Percentiles rank a stretch among this genome's conserved stretches.
Evolutionary conservation across 495 filamentous ascomycete genomes (phyloP).

Genomic region (Friedmanniomyces endolithicus): DNA sequence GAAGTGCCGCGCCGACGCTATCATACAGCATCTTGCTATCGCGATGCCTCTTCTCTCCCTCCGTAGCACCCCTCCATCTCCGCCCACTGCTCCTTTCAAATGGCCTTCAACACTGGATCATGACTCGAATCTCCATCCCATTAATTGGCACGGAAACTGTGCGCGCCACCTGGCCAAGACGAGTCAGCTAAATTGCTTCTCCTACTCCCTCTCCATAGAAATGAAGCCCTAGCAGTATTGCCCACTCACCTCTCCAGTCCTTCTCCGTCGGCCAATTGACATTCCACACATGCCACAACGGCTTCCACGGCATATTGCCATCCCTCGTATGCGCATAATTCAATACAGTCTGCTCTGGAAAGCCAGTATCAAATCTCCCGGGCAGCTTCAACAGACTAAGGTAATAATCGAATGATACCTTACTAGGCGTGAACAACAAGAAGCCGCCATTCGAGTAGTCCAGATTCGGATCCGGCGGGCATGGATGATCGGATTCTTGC

Average conservation of each 20-base stretch:
- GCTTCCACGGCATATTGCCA: constrained; percentile 22
- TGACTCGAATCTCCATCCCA: constrained; percentile 23
- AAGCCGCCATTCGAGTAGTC: constrained; percentile 22
- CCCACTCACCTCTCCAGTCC: constrained; percentile 15
- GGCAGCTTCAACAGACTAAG: constrained; percentile 9
- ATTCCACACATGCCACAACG: constrained; percentile 25
- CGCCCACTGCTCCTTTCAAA: constrained; percentile 21
- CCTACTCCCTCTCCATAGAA: not conserved
- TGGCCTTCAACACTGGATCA: constrained; percentile 21
- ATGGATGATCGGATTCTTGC: constrained; percentile 15
- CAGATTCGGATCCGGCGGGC: constrained; percentile 9
- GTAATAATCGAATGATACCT: constrained; percentile 20
- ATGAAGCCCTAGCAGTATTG: not conserved
- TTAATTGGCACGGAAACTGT: constrained; percentile 22
- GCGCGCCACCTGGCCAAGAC: constrained; percentile 9
- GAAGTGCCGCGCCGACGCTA: too few species aligned
- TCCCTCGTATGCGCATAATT: constrained; percentile 22
- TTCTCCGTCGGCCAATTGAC: constrained; percentile 22
- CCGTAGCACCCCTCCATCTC: constrained; percentile 24
- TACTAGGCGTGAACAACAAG: constrained; percentile 18
- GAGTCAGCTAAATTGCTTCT: not conserved
- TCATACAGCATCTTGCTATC: not conserved
- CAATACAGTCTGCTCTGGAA: constrained; percentile 19
- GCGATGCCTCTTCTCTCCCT: constrained; percentile 1
- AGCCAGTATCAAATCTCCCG: constrained; percentile 11